phyloP scores from a whole-genome alignment of 2,329 filamentous ascomycete species.

The Cadophora malorum region DNA sequence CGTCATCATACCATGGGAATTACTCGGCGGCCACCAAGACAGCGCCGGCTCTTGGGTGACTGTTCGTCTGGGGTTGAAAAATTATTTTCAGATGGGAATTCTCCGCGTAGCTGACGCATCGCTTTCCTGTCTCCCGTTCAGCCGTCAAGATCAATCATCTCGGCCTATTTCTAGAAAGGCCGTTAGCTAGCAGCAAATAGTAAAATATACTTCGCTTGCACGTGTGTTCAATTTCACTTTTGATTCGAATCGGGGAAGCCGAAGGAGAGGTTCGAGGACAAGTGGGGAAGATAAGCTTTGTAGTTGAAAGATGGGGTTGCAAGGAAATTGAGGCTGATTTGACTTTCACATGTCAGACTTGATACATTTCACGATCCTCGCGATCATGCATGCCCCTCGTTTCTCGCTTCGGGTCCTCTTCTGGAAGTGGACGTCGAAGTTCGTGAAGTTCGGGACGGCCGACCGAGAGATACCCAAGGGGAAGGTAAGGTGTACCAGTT shows the following conservation, averaged over 20 bases:
- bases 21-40: conserved; percentile 12
- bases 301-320: conserved; percentile 9
- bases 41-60: conserved; percentile 17
- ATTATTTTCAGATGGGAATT: conserved; percentile 17
- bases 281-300: conserved; percentile 17
- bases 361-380: neutral
- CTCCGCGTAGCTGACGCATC: neutral
- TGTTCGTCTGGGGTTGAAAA: neutral
- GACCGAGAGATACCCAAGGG: neutral
- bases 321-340: conserved; percentile 14
- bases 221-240: neutral
- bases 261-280: neutral
- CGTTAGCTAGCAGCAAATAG: neutral
- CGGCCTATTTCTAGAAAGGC: neutral
- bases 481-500: conserved; percentile 20
- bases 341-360: conserved; percentile 21
- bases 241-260: conserved; percentile 10
- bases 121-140: neutral
- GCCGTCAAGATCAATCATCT: neutral
- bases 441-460: conserved; percentile 13
- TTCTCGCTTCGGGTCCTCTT: conserved; percentile 10
- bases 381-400: neutral
- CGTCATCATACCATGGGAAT: conserved; percentile 1
- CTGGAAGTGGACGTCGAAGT: neutral
- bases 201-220: neutral